phyloP scores from a whole-genome alignment of 2,329 filamentous ascomycete species.

The Aureobasidium sp. region DNA sequence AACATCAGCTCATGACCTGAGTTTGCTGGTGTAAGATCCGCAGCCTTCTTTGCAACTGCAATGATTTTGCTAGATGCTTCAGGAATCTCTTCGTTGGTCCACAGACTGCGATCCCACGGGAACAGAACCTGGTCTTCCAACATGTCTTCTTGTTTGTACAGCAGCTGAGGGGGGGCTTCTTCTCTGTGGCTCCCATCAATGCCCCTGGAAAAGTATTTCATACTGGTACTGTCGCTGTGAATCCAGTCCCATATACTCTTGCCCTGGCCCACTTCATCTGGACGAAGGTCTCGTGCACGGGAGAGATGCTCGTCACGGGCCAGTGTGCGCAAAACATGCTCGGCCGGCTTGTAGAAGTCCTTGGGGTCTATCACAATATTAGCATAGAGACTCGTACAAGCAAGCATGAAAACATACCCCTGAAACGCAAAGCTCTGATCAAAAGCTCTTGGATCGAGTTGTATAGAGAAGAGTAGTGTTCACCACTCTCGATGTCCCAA shows the following conservation, averaged over 20 bases:
- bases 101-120: constrained; percentile 24
- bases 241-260: constrained; percentile 31
- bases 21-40: background rate
- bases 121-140: constrained; percentile 38
- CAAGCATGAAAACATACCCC: background rate
- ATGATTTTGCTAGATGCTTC: constrained; percentile 7
- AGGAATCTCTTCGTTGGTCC: constrained; percentile 4
- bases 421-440: constrained; percentile 33
- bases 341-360: constrained; percentile 30
- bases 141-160: constrained; percentile 36
- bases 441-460: constrained; percentile 26
- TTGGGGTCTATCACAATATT: constrained; percentile 14
- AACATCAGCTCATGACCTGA: background rate
- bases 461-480: constrained; percentile 22
- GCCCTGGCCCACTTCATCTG: constrained; percentile 24
- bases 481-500: constrained; percentile 34
- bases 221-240: constrained; percentile 17
- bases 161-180: constrained; percentile 22
- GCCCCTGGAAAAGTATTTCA: constrained; percentile 18
- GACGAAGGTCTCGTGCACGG: constrained; percentile 32
- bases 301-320: constrained; percentile 29
- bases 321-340: constrained; percentile 33
- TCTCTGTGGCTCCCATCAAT: constrained; percentile 13
- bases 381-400: background rate
- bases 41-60: constrained; percentile 6